Conservation (phyloP, 805 yeast species). For the Candida schatavii region DNA sequence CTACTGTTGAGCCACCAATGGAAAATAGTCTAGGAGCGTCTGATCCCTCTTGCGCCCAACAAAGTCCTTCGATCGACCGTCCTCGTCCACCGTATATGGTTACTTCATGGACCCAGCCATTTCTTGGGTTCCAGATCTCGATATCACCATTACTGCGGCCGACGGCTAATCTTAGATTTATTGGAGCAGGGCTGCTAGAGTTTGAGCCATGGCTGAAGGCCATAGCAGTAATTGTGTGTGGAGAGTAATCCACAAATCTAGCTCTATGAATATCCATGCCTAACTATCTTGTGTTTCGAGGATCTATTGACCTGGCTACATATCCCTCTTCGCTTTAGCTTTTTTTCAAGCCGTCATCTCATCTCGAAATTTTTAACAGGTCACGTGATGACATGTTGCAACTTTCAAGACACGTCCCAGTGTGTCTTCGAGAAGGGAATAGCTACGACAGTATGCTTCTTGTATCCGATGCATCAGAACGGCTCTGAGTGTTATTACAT, state of each 20-base stretch:
- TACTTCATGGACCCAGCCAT: constrained; percentile 76
- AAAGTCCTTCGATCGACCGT: constrained; percentile 83
- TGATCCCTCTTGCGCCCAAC: constrained; percentile 59
- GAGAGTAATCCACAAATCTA: constrained; percentile 84
- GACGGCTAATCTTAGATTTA: constrained; percentile 74
- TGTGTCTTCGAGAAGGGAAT: too few relatives aligned
- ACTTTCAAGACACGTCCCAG: too few relatives aligned
- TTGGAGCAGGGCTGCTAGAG: constrained; percentile 37
- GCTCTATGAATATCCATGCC: constrained; percentile 82
- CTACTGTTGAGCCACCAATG: constrained; percentile 86
- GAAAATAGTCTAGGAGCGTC: constrained; percentile 71
- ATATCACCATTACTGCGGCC: constrained; percentile 94
- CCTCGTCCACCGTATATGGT: constrained; percentile 75
- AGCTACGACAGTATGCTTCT: not conserved
- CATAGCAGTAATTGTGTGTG: constrained; percentile 78
- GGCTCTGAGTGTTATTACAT: too few relatives aligned
- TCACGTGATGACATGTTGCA: too few relatives aligned
- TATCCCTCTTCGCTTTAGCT: not conserved
- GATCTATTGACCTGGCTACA: not conserved
- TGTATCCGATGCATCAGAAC: not conserved
- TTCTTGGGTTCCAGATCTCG: constrained; percentile 90
- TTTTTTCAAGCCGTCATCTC: constrained; percentile 8
- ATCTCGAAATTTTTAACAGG: constrained; percentile 18
- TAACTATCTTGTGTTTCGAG: not conserved
- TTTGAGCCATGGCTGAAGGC: constrained; percentile 68